Base-by-base conservation (phyloP, 163 green algal genomes). In the Trebouxiophyceae sp. region DNA sequence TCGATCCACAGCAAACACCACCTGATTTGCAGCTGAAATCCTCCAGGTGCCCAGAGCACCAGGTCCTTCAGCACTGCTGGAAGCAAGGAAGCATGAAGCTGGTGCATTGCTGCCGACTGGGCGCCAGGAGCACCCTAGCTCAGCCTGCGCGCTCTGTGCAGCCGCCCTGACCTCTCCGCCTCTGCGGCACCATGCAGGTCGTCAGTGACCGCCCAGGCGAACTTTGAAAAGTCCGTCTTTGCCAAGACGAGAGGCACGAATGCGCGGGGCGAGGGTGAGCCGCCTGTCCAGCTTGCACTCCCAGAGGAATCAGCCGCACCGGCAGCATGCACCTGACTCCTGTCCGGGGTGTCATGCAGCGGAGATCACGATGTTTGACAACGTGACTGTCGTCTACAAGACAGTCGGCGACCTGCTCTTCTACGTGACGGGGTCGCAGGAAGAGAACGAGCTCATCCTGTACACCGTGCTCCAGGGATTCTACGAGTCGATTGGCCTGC, bases 361-460 rank as follows among this genome's bases (percentile, higher is more conserved):
- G 2, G 94, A 99, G 72, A 95, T 99, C 71, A 89, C 91, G 56
- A 93, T 97, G 82, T 96, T 97, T 78, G 93, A 97, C 77, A 84
- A 96, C 65, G 78, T 89, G 26, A 76, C 98, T 28, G 86, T 97
- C 29, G 85, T 97, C 28, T 99, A 96, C 88, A 97, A 96, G 77
- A 95, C 92, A 64, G 71, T 96, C n/a, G 83, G 84, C 1, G 94
- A 99, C 79, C 84, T 99, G 29, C 92, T 95, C 78, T 98, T 99
- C 69, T 97, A 95, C 70, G 89, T 97, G 22, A 95, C 89, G 1
- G 94, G 89, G 4, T 78, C 76, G n/a, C 75, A 86, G 33, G 86
- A 96, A 28, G 94, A 99, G 70, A 99, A 98, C 65, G 94, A 99
- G 81, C 80, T 99, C 23, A 86, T 97, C 7, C 67, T 99, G 27